A percentile compares a stretch with the other conserved stretches of the same genome.
Conservation (phyloP, 2,329 filamentous ascomycete species). For the Claviceps sp. region DNA sequence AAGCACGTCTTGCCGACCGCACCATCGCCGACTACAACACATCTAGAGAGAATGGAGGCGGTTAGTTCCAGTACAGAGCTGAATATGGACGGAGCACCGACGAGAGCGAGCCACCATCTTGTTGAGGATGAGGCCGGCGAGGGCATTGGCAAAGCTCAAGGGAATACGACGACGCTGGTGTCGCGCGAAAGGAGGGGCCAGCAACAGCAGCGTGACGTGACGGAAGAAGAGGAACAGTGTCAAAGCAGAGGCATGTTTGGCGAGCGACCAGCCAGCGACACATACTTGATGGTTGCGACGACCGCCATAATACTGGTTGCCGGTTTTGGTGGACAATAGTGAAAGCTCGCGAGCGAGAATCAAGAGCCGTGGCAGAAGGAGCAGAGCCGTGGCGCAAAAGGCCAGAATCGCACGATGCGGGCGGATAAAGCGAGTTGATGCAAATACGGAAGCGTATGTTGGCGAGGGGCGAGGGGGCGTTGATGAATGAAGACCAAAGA, state of each 20-base stretch:
- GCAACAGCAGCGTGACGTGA: conserved; percentile 8
- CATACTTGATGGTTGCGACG: conserved; percentile 53
- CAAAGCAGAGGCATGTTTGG: neutral
- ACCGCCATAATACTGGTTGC: conserved; percentile 37
- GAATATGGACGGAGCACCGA: neutral
- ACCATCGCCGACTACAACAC: conserved; percentile 98
- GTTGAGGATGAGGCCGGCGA: neutral
- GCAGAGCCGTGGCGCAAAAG: conserved; percentile 3
- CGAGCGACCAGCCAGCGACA: conserved; percentile 9
- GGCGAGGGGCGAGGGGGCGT: neutral
- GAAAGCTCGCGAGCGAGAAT: neutral
- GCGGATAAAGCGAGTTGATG: neutral
- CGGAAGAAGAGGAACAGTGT: neutral
- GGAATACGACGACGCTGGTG: neutral
- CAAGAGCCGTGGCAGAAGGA: neutral
- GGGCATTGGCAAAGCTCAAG: neutral
- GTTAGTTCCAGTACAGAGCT: neutral
- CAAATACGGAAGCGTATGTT: neutral
- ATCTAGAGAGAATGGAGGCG: conserved; percentile 39
- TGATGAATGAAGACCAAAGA: conserved; percentile 4
- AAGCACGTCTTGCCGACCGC: conserved; percentile 98
- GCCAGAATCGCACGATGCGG: conserved; percentile 1
- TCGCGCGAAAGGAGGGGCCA: neutral
- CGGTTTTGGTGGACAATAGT: conserved; percentile 1
- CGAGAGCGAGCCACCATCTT: neutral